Base-by-base conservation (phyloP, 2,329 filamentous ascomycete species). In the Blastomyces percursus region DNA sequence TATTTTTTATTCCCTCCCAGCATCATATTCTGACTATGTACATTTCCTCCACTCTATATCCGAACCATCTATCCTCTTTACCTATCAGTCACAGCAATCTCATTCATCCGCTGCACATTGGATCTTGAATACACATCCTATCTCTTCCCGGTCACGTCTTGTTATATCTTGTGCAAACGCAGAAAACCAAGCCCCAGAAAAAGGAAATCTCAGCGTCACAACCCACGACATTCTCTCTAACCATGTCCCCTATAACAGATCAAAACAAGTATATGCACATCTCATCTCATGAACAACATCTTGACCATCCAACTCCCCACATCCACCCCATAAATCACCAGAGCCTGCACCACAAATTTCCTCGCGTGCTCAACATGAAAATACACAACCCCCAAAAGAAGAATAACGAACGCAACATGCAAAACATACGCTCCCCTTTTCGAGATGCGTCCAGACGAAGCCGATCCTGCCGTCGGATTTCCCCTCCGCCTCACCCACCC, bases 301-400 rank as follows among this genome's bases (percentile, higher is more conserved):
- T 27, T 65, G 69, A 57, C 69, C 71, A 63, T 70, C 72, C 42
- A 61, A 46, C 58, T 54, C 38, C 64, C 65, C 32, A 75, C 68
- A 65, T 82, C 80, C 1, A 81, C 40, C 4, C 73, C 66, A 66
- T 79, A 81, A 50, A 82, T 72, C 3, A 70, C 71, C 16, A 81
- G 69, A 2, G 80, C 74, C 69, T 85, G 78, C 57, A 79, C 74
- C 32, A 86, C 74, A 70, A 82, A 86, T 16, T 74, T 70, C 58
- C 80, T 77, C 44, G 84, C 80, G 65, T 84, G 81, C 2, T 73
- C 70, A 35, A 85, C 82, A 72, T 86, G 84, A 32, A 78, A 78
- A 69, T 78, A 86, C 19, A 83, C 74, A 1, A 79, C 71, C 35
- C 78, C 70, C 50, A 84, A 74, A 57, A 86, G 69, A 1, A 77